Base-by-base conservation (phyloP, 345 rosid species). In the Citrus medica region DNA sequence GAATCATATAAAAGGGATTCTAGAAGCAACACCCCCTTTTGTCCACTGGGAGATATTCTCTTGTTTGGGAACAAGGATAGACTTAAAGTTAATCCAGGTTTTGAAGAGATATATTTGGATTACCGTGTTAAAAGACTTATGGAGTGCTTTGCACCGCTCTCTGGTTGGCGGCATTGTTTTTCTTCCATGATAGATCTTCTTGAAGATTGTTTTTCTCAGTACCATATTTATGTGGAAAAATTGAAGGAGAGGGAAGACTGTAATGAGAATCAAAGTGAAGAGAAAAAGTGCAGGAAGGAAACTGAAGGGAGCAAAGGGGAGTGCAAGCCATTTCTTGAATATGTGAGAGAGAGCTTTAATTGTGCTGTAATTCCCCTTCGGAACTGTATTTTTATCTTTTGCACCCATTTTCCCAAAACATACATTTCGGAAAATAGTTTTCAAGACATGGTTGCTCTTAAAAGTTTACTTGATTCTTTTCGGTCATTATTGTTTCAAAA, bases 401-500 rank as follows among this genome's bases (percentile, higher is more conserved):
- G 78, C 67, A 81, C 82, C 72, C 89, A 87, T 74, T n/a, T 80
- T 10, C 67, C 90, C 27, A 70, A 46, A 59, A 72, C 6, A 32
- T 76, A 67, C 67, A 40, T 87, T 71, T 62, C n/a, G 64, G 78
- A 80, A 53, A 32, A 67, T 77, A 78, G 55, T 74, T 37, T 75
- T 33, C 74, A 76, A 53, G 9, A 56, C 2, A 55, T 85, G 3
- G 19, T 3, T 8, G 35, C 66, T 13, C 73, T 87, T 55, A 62
- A 75, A 27, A 25, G 9, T 22, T 60, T 81, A 38, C 83, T 90
- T 0, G 37, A 76, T 13, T 62, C 84, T 35, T 80, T 86, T 42
- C 62, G 70, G 59, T 2, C 58, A 60, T 17, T 48, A 48, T 35
- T 81, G 53, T 9, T 16, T 33, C 64, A 40, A 24, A 12, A 24